Evolutionary conservation across 73 alveolate species (phyloP).

Genomic region (Blepharisma stoltei): DNA sequence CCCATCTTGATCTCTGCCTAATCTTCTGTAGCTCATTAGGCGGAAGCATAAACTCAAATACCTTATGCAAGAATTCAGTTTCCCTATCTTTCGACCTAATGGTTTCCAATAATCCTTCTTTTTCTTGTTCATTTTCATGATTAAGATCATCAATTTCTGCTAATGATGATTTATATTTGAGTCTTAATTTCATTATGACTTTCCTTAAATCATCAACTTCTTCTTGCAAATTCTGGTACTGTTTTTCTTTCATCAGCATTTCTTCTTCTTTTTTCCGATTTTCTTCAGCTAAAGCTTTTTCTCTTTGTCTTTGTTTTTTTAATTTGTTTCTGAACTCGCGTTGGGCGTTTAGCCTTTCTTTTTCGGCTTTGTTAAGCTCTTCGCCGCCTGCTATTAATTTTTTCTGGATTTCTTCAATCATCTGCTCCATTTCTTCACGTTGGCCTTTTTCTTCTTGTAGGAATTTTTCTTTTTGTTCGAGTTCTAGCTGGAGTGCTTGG

Average conservation of each 20-base stretch:
- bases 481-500: constrained; percentile 36
- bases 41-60: constrained; percentile 40
- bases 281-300: constrained; percentile 66
- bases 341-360: constrained; percentile 77
- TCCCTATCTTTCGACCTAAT: constrained; percentile 73
- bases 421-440: constrained; percentile 60
- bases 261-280: constrained; percentile 68
- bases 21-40: constrained; percentile 41
- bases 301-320: constrained; percentile 78
- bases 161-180: constrained; percentile 50
- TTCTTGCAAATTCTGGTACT: constrained; percentile 60
- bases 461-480: constrained; percentile 55
- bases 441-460: constrained; percentile 69
- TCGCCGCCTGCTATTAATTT: constrained; percentile 45
- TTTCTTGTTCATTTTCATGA: constrained; percentile 76
- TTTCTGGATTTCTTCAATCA: constrained; percentile 60
- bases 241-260: constrained; percentile 59
- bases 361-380: constrained; percentile 50
- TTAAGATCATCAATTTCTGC: constrained; percentile 84
- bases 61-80: constrained; percentile 63
- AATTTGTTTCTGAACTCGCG: constrained; percentile 73
- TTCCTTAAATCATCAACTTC: constrained; percentile 70
- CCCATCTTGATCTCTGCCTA: background rate
- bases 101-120: constrained; percentile 75
- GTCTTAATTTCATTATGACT: constrained; percentile 43